Evolutionary conservation across 495 filamentous ascomycete species (phyloP).

Genomic region (Xylaria cubensis): DNA sequence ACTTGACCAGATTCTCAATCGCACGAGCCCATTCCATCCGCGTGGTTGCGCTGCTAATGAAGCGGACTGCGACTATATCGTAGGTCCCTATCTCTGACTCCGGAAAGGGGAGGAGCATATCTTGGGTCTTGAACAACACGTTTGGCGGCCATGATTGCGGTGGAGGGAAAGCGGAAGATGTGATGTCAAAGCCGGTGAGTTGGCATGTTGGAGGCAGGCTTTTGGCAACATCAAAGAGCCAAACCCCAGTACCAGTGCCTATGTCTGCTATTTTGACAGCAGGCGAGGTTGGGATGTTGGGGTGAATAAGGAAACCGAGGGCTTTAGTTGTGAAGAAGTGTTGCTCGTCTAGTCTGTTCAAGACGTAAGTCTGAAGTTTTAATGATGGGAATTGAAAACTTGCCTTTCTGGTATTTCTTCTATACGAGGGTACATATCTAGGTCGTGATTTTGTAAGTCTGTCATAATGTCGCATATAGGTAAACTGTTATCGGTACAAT

Average conservation of each 20-base stretch:
- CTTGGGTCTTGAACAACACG: not conserved
- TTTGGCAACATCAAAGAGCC: slow-evolving; percentile 2
- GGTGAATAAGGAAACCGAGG: not conserved
- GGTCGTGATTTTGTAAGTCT: not conserved
- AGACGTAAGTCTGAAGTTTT: not conserved
- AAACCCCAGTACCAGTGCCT: not conserved
- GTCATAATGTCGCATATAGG: not conserved
- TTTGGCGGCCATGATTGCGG: not conserved
- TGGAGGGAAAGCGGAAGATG: slow-evolving; percentile 6
- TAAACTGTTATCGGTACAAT: not conserved
- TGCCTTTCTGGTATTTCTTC: slow-evolving; percentile 1
- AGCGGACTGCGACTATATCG: slow-evolving; percentile 1
- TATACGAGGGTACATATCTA: not conserved
- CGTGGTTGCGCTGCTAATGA: not conserved
- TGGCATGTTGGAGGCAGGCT: not conserved
- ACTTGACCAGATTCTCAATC: not conserved
- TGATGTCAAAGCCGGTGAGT: slow-evolving; percentile 2
- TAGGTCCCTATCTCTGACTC: not conserved
- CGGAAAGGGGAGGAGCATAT: not conserved
- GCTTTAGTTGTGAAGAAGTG: slow-evolving; percentile 3
- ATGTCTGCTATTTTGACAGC: not conserved
- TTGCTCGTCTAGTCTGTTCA: slow-evolving; percentile 6
- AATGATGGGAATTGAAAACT: not conserved
- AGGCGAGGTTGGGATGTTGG: not conserved
- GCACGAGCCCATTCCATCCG: not conserved